These are phyloP conservation scores for Suhomyces kilbournensis DNA, from an alignment of 805 yeast species.

Conservation along the genomic window DNA sequence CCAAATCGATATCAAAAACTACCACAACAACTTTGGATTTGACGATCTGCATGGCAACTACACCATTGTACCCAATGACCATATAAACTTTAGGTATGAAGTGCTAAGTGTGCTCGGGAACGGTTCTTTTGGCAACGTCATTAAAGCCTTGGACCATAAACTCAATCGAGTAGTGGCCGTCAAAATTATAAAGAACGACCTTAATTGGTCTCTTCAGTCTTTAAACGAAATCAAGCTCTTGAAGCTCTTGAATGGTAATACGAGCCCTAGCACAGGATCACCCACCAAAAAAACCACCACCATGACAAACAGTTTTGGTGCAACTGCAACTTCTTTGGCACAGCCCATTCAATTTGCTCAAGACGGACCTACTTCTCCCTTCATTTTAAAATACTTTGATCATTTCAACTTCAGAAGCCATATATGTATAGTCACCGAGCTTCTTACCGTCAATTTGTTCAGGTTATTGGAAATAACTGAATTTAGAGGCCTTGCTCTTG, in stretches of 20 bases:
- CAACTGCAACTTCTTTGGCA: neutral
- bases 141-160: slow-evolving; percentile 67
- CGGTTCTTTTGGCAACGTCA: slow-evolving; percentile 82
- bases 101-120: slow-evolving; percentile 59
- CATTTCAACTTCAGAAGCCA: slow-evolving; percentile 81
- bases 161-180: slow-evolving; percentile 57
- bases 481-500: slow-evolving; percentile 48
- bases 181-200: slow-evolving; percentile 71
- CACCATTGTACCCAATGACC: slow-evolving; percentile 56
- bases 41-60: slow-evolving; percentile 71
- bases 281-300: too few species aligned
- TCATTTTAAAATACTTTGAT: slow-evolving; percentile 42
- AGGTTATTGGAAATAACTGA: slow-evolving; percentile 51
- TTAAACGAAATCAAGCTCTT: slow-evolving; percentile 71
- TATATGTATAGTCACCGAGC: slow-evolving; percentile 75
- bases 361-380: neutral
- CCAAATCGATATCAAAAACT: slow-evolving; percentile 36
- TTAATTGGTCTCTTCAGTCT: slow-evolving; percentile 74
- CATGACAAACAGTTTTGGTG: too few species aligned
- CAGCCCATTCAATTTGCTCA: neutral
- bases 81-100: slow-evolving; percentile 71
- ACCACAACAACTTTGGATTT: slow-evolving; percentile 58
- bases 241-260: slow-evolving; percentile 38
- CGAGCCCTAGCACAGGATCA: neutral
- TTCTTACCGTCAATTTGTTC: slow-evolving; percentile 63